phyloP scores from a whole-genome alignment of 164 flowering plant species.

The Vitis riparia region DNA sequence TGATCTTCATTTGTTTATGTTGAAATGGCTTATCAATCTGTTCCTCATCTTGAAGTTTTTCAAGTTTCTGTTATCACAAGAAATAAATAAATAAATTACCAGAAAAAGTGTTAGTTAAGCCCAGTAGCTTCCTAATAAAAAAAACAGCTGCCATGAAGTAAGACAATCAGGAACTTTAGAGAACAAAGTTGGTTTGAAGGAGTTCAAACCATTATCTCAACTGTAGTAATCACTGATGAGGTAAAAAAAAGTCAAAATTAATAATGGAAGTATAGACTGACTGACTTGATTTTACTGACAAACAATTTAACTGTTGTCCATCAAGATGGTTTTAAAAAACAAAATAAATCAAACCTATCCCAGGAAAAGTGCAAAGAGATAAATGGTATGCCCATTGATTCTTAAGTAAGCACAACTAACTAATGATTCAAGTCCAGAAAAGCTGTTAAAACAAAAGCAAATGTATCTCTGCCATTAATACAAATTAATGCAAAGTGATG shows the following conservation, averaged over 20 bases:
- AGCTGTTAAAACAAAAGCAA: no score
- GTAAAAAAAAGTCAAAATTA: no score
- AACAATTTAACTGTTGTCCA: background rate
- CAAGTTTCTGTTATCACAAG: constrained; percentile 70
- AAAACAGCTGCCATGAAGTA: no score
- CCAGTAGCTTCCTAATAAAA: background rate
- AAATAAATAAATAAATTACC: background rate
- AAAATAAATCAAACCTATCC: background rate
- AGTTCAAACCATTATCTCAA: no score
- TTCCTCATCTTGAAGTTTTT: constrained; percentile 84
- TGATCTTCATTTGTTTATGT: constrained; percentile 85
- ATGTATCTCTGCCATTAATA: background rate
- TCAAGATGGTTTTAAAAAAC: background rate
- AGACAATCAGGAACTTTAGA: no score
- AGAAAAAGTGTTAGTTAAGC: background rate
- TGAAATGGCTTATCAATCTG: constrained; percentile 94
- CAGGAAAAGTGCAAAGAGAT: background rate
- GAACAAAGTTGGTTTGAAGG: no score
- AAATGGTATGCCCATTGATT: no score
- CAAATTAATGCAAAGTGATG: background rate
- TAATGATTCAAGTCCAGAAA: background rate
- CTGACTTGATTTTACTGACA: background rate
- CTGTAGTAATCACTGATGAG: no score
- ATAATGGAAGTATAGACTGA: background rate
- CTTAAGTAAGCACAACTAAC: background rate